Percentiles rank a stretch among this genome's conserved stretches.
Conservation (phyloP, 2,329 filamentous ascomycete species). For the Bipolaris oryzae region DNA sequence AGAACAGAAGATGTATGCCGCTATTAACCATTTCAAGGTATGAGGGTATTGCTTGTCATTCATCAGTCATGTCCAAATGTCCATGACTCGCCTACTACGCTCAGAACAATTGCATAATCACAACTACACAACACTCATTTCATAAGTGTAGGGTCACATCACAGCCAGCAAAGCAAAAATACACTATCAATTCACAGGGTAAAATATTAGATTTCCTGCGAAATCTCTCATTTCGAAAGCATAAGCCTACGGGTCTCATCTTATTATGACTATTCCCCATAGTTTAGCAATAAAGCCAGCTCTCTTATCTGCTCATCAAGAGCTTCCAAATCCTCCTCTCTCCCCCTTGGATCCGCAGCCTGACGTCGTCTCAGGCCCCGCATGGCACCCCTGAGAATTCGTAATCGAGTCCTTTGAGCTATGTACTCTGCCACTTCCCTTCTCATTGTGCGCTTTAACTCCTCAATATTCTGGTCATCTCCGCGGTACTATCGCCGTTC, state of each 20-base stretch:
- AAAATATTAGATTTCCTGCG: background rate
- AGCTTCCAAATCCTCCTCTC: background rate
- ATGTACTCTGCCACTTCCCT: background rate
- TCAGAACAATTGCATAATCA: background rate
- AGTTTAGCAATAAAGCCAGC: background rate
- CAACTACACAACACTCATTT: no score
- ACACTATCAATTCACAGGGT: background rate
- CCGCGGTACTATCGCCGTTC: slow-evolving; percentile 30
- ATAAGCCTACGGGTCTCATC: background rate
- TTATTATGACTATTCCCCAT: background rate
- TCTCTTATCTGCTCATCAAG: background rate
- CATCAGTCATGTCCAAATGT: background rate
- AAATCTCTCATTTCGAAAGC: background rate
- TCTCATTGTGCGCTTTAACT: background rate
- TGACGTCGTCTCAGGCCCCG: background rate
- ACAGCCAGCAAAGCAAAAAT: background rate
- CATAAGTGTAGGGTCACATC: no score
- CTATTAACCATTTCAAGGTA: background rate
- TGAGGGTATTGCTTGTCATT: background rate
- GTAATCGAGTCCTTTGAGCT: background rate
- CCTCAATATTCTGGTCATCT: no score
- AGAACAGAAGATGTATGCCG: no score
- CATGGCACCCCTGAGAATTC: background rate
- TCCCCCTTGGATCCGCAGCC: background rate
- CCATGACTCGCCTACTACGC: background rate